Evolutionary conservation across 306 rosid species (phyloP).

Genomic region (Lathyrus aphaca): DNA sequence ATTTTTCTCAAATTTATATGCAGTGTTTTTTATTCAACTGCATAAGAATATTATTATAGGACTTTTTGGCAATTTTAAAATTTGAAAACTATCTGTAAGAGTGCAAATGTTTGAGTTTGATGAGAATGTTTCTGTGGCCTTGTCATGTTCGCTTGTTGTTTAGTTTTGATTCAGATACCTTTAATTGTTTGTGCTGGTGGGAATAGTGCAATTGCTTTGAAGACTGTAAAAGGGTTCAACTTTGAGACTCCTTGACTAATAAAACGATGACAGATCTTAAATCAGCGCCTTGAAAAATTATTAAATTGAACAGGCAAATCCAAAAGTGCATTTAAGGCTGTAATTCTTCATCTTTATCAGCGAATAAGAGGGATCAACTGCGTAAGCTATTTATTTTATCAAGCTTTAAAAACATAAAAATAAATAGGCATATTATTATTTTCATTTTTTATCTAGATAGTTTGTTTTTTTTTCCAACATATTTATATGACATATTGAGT

Average conservation of each 20-base stretch:
- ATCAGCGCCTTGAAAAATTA: background rate
- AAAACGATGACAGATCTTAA: slow-evolving; percentile 1
- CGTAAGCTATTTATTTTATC: no score
- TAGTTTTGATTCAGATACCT: background rate
- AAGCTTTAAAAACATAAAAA: no score
- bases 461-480: no score
- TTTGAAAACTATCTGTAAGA: background rate
- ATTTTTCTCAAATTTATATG: background rate
- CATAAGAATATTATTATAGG: background rate
- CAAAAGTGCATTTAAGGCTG: background rate
- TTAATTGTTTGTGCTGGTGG: background rate
- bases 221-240: background rate
- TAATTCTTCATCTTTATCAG: background rate
- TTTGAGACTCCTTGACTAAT: background rate
- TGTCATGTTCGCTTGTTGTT: background rate
- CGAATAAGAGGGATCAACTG: background rate
- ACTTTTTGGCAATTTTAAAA: background rate
- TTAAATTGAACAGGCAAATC: no score
- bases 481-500: no score
- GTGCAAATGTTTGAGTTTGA: background rate
- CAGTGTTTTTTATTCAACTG: background rate
- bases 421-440: no score
- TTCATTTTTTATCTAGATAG: no score
- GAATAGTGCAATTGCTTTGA: background rate
- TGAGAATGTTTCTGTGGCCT: background rate